These are phyloP conservation scores for Cyberlindnera veronae DNA, from an alignment of 805 yeast genomes.

Conservation along the genomic window DNA sequence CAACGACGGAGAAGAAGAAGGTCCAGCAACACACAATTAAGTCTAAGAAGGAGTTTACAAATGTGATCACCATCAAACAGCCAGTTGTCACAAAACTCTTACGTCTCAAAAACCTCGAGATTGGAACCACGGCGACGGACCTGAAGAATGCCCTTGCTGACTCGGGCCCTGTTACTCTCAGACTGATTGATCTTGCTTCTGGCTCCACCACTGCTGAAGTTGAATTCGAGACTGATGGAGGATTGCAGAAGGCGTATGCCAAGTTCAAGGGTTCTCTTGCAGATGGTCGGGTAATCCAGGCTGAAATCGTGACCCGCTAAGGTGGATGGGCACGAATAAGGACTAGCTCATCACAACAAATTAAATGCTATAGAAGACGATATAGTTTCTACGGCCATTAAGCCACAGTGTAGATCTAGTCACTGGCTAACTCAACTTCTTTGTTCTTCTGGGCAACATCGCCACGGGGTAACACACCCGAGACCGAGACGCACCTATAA, in stretches of 20 bases:
- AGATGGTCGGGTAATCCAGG: constrained; percentile 41
- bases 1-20: neutral
- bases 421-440: too few relatives aligned
- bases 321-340: too few relatives aligned
- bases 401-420: too few relatives aligned
- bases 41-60: neutral
- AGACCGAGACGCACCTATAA: too few relatives aligned
- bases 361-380: too few relatives aligned
- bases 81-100: constrained; percentile 25
- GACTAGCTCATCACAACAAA: too few relatives aligned
- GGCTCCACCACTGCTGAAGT: constrained; percentile 40
- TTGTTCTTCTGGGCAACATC: too few relatives aligned
- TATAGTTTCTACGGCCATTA: too few relatives aligned
- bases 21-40: neutral
- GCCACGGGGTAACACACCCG: too few relatives aligned
- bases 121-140: constrained; percentile 31
- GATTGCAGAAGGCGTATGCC: constrained; percentile 30
- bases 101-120: constrained; percentile 30
- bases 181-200: constrained; percentile 34
- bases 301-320: constrained; percentile 21
- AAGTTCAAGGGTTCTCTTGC: constrained; percentile 43
- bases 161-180: constrained; percentile 20
- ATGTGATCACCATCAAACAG: constrained; percentile 21
- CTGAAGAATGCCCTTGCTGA: constrained; percentile 27
- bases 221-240: constrained; percentile 28